Percentiles rank a stretch among this genome's conserved stretches.
Conservation (phyloP, 768 basidiomycete genomes). For the Rubroboletus satanas region DNA sequence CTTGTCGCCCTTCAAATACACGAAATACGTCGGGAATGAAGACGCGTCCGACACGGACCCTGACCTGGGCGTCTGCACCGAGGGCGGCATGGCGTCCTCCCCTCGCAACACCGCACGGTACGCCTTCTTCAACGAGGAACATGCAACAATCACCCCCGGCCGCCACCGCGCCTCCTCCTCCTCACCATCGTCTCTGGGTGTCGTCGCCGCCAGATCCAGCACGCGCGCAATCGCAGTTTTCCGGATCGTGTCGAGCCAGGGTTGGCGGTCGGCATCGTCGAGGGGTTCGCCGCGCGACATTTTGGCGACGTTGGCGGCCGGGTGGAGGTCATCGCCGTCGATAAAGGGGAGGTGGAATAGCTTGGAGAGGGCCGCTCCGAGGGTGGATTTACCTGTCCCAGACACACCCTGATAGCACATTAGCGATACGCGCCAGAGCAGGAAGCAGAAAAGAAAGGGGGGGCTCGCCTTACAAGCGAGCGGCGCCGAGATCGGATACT, state of each 20-base stretch:
- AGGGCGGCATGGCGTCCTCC: background rate
- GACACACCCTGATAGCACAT: slow-evolving; percentile 55
- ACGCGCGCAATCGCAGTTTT: slow-evolving; percentile 44
- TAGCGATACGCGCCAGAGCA: background rate
- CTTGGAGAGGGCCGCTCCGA: slow-evolving; percentile 60
- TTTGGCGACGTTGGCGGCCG: slow-evolving; percentile 77
- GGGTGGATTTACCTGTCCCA: slow-evolving; percentile 69
- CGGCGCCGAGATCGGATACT: background rate
- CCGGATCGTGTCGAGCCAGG: slow-evolving; percentile 80
- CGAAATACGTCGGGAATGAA: slow-evolving; percentile 64
- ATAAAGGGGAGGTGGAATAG: slow-evolving; percentile 69
- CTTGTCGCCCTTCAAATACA: slow-evolving; percentile 66
- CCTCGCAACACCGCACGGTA: slow-evolving; percentile 83
- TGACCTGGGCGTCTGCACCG: background rate
- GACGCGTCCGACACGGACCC: background rate
- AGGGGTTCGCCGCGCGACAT: slow-evolving; percentile 77
- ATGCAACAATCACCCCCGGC: slow-evolving; percentile 73
- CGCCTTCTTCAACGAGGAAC: slow-evolving; percentile 75
- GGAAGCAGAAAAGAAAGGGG: background rate
- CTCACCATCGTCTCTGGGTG: background rate
- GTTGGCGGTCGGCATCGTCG: slow-evolving; percentile 75
- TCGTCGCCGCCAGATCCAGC: background rate
- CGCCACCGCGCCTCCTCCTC: background rate
- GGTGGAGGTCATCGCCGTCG: slow-evolving; percentile 89
- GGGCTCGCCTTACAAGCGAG: too few relatives aligned